These are phyloP conservation scores for Clitoria ternatea DNA, from an alignment of 306 rosid species.

Conservation along the genomic window DNA sequence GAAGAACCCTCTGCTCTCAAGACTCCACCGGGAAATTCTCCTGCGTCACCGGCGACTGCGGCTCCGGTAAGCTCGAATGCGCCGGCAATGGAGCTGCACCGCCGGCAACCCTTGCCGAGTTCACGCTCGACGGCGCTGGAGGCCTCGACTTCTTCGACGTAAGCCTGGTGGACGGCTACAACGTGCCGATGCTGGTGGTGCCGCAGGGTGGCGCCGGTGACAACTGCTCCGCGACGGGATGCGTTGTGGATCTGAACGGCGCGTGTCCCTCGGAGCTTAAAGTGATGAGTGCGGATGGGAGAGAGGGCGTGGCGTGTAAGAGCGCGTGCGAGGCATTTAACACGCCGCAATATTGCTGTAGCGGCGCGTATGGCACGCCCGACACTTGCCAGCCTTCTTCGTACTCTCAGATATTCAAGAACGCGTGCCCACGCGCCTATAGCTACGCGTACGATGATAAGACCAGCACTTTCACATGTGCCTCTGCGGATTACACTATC, in stretches of 20 bases:
- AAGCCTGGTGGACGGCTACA: constrained; percentile 84
- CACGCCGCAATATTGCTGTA: constrained; percentile 68
- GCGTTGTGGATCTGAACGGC: constrained; percentile 61
- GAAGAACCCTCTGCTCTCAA: constrained; percentile 63
- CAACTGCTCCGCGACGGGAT: constrained; percentile 62
- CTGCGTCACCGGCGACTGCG: constrained; percentile 79
- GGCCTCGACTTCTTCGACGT: constrained; percentile 87
- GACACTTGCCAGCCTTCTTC: constrained; percentile 70
- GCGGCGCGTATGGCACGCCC: constrained; percentile 56
- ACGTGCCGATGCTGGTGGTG: constrained; percentile 65
- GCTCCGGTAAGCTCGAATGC: constrained; percentile 69
- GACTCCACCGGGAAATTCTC: constrained; percentile 78
- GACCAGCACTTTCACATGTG: constrained; percentile 81
- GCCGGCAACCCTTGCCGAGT: constrained; percentile 82
- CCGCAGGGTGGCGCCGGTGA: constrained; percentile 61
- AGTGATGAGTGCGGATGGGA: constrained; percentile 39
- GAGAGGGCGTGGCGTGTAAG: constrained; percentile 51
- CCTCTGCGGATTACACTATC: constrained; percentile 55
- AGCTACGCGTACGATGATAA: constrained; percentile 87
- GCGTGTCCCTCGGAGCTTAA: constrained; percentile 75
- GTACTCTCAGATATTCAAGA: constrained; percentile 68
- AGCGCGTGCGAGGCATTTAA: constrained; percentile 88
- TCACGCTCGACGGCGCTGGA: constrained; percentile 63
- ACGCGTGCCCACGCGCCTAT: constrained; percentile 83
- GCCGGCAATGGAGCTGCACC: constrained; percentile 67